A percentile compares a stretch with the other conserved stretches of the same genome.
These are phyloP conservation scores for Populus tomentosa DNA, from an alignment of 441 rosid species.

Conservation along the genomic window DNA sequence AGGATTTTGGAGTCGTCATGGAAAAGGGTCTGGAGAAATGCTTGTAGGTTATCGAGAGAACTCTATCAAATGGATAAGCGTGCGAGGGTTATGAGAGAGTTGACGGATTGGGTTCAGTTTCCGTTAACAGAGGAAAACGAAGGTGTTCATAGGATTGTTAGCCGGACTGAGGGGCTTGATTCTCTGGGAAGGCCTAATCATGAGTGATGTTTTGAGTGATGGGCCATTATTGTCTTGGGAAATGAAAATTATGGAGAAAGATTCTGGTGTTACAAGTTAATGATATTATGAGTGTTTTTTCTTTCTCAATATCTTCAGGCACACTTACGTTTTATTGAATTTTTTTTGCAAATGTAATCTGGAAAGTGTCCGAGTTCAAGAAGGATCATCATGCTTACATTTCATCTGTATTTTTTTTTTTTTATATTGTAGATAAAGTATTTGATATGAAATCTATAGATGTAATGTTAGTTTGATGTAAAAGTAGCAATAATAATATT, in stretches of 20 bases:
- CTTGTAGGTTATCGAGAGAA: constrained; percentile 76
- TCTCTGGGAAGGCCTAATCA: too few species aligned
- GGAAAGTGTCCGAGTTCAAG: constrained; percentile 42
- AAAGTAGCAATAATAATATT: too few species aligned
- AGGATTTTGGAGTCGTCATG: constrained; percentile 68
- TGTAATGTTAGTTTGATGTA: too few species aligned
- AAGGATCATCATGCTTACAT: constrained; percentile 47
- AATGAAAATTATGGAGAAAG: too few species aligned
- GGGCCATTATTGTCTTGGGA: too few species aligned
- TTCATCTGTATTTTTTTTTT: constrained; percentile 31
- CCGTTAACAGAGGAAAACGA: constrained; percentile 59
- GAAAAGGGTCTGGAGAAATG: constrained; percentile 66
- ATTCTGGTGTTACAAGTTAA: not conserved
- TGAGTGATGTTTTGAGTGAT: too few species aligned
- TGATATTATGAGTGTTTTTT: not conserved
- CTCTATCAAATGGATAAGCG: constrained; percentile 64
- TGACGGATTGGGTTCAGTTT: constrained; percentile 64
- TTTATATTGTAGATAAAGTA: too few species aligned
- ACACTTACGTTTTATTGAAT: constrained; percentile 20
- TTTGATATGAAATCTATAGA: too few species aligned
- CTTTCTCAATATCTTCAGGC: constrained; percentile 38
- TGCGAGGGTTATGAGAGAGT: constrained; percentile 50
- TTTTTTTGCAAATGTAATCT: constrained; percentile 50
- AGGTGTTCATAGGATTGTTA: constrained; percentile 68
- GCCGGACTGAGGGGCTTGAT: constrained; percentile 29